Base-by-base conservation (phyloP, 805 yeast species). In the Brettanomyces naardenensis region DNA sequence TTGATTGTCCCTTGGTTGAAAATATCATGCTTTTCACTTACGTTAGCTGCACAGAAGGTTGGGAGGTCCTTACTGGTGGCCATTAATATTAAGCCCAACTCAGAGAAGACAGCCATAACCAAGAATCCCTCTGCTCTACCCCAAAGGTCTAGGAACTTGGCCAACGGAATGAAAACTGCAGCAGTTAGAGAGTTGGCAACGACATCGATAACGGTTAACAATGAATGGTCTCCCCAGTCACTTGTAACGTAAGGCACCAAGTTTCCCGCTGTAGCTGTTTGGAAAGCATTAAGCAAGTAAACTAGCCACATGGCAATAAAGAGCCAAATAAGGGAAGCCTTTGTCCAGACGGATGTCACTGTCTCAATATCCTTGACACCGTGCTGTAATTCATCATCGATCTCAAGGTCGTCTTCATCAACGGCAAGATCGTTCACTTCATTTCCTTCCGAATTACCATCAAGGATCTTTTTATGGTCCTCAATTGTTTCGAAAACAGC, bases 301-400 rank as follows among this genome's bases (percentile, higher is more conserved):
- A 55, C 50, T 19, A 58, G 48, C 64, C 64, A 60, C 39, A 60
- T 59, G 59, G 40, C 43, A 13, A 52, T 54, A 38, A 57, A 59
- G 14, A 53, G 52, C 5, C 33, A 13, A 28, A 52, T 52, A 31
- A 60, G 45, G 4, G 54, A 48, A 23, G 40, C 44, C 33, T 42
- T 52, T 21, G 51, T 31, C 66, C 65, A 61, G 14, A 58, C 62
- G 27, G 44, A 29, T n/a, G 57, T 45, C 17, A 48, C 49, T 5
- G 58, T 64, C 44, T 61, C 63, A 6, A 47, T 47, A 29, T 54
- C 52, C 26, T 53, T 44, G 4, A 59, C 54, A 36, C 61, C 62
- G 5, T 46, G 51, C n/a, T 39, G 47, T n/a, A n/a, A n/a, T n/a
- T n/a, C n/a, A n/a, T n/a, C n/a, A n/a, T n/a, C n/a, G n/a, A n/a